Base-by-base conservation (phyloP, 23 red algal species). In the Agarophyton chilense region DNA sequence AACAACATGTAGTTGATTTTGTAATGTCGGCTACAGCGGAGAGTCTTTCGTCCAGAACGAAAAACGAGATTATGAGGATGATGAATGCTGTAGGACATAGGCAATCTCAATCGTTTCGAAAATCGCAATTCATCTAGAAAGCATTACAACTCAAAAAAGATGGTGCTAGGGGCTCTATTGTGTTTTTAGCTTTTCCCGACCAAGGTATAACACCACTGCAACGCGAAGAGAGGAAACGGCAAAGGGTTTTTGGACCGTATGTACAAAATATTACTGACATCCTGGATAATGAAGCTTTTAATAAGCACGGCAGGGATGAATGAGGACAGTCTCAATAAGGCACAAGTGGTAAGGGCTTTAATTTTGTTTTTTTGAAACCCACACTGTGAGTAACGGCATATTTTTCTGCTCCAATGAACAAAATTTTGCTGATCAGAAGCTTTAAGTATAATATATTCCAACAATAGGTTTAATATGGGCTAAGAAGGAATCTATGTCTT, bases 281-380 rank as follows among this genome's bases (percentile, higher is more conserved):
- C 77, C 18, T 82, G 77, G 52, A 52, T 82, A 2, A 58, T 60
- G 77, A 82, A 82, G 49, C 78, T 35, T 18, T n/a, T 65, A 7
- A 50, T 82, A n/a, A 60, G 46, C 10, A 82, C 1, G 18, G 51
- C 39, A 2, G 77, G 51, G n/a, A 82, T 82, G 77, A 82, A 62
- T 11, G 46, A 82, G 11, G 77, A 51, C 26, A 57, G n/a, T 33
- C 18, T 58, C 38, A 82, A 82, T 2, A 51, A 82, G 10, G 22
- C 55, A 9, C 38, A 82, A 8, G 51, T 82, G 1, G 25, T 82
- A 21, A 57, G 60, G 52, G 77, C 46, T 16, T 43, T 79, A 22
- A 36, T 9, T 33, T 42, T 4, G 21, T n/a, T 58, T 82, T 9
- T 58, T 82, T 55, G 72, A 82, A 22, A 39, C 8, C 4, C 18